Conservation (phyloP, 306 rosid species). For the Carpinus viminea region DNA sequence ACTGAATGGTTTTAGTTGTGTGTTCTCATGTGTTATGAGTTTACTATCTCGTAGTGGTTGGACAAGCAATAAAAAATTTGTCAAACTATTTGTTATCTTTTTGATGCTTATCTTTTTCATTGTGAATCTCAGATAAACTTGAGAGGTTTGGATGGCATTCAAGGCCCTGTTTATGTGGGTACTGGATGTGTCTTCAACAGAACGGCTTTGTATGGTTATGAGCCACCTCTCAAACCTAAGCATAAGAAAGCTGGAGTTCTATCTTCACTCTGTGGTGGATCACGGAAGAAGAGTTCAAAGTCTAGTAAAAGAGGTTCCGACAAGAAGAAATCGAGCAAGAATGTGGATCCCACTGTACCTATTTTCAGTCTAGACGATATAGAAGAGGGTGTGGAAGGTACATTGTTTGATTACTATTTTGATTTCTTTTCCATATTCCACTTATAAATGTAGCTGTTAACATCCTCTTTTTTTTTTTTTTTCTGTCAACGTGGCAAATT, state of each 20-base stretch:
- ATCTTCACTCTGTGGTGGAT: constrained; percentile 72
- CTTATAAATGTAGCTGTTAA: constrained; percentile 5
- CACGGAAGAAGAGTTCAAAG: constrained; percentile 66
- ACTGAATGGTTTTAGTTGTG: constrained; percentile 5
- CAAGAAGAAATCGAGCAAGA: constrained; percentile 75
- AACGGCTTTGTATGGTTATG: constrained; percentile 91
- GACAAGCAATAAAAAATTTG: not conserved
- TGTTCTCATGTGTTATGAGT: constrained; percentile 5
- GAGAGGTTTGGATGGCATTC: constrained; percentile 96
- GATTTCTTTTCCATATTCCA: not conserved
- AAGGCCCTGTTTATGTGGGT: constrained; percentile 98
- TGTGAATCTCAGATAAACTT: constrained; percentile 73
- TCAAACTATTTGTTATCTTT: not conserved
- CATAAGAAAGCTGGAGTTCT: constrained; percentile 69
- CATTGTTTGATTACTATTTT: not conserved
- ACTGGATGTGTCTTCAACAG: constrained; percentile 97
- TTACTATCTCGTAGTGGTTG: not conserved
- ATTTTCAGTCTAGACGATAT: constrained; percentile 85
- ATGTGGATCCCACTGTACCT: constrained; percentile 79
- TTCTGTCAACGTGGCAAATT: constrained; percentile 1
- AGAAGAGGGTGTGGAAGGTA: constrained; percentile 98
- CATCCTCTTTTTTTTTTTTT: not conserved
- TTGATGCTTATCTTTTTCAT: constrained; percentile 13
- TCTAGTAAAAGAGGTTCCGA: constrained; percentile 75
- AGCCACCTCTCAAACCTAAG: constrained; percentile 87